Conservation (phyloP, 371 early-diverging fungal species). For the Mortierella sp. region DNA sequence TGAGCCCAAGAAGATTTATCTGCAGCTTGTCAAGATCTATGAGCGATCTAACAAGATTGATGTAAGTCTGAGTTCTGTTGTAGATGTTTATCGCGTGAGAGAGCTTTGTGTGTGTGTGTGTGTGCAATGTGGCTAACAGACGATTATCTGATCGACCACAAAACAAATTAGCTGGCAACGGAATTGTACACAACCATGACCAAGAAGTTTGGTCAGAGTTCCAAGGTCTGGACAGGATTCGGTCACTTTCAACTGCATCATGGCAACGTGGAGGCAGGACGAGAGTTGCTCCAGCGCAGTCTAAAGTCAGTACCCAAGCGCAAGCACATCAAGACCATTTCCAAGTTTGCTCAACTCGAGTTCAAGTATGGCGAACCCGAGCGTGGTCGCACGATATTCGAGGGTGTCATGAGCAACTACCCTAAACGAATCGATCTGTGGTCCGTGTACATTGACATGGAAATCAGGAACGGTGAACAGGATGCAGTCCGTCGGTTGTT, state of each 20-base stretch:
- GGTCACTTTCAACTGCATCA: conserved; percentile 83
- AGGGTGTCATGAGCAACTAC: conserved; percentile 90
- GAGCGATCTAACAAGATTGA: conserved; percentile 82
- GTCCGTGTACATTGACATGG: conserved; percentile 96
- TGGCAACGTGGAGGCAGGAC: conserved; percentile 77
- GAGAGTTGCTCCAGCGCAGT: conserved; percentile 80
- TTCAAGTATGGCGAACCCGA: conserved; percentile 94
- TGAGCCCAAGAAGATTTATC: conserved; percentile 89
- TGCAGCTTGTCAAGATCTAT: conserved; percentile 90
- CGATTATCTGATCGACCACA: not conserved
- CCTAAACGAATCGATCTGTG: conserved; percentile 96
- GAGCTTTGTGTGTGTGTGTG: too few relatives aligned
- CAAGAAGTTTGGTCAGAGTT: conserved; percentile 87
- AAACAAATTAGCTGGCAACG: conserved; percentile 67
- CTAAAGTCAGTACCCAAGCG: conserved; percentile 88
- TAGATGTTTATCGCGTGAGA: too few relatives aligned
- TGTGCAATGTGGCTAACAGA: not conserved
- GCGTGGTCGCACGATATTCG: conserved; percentile 95
- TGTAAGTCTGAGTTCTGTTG: conserved; percentile 40
- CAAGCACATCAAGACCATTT: conserved; percentile 90
- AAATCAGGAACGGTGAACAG: conserved; percentile 78
- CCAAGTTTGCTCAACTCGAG: conserved; percentile 94
- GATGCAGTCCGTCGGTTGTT: conserved; percentile 83
- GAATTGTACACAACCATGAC: conserved; percentile 78
- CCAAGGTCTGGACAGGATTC: conserved; percentile 91